Evolutionary conservation across 805 yeast species (phyloP), one percentile per base, ranked within the genome.

Genomic region (Candida nonsorbophila): DNA sequence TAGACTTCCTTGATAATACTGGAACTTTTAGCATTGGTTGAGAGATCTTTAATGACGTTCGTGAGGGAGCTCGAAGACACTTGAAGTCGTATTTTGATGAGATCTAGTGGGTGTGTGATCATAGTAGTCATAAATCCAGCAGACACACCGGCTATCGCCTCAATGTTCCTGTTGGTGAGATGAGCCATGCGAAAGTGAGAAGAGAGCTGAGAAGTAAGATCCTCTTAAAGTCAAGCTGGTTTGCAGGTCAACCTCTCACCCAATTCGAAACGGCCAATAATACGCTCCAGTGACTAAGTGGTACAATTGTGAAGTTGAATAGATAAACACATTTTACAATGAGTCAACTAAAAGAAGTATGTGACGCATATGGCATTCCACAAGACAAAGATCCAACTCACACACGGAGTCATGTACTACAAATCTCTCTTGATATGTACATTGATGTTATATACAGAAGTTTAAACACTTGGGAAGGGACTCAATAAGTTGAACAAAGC

Each of bases 101-200:
- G 64, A 53, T 92, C 98, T 25, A 92, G 56, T 1, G 98, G 98
- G 50, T 92, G 98, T 17, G 90, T 79, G 1, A 81, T 62, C 2
- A 83, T 41, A 1, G 97, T 88, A 5, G 96, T 79, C 8, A 74
- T 53, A 21, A 79, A 69, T 0, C 98, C 98, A 0, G 96, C 94
- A 2, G 76, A 49, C 5, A 88, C 53, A 0, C 97, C 97, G 0
- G 92, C 68, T 1, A 78, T 49, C 0, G 76, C 47, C 46, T 87
- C 92, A 22, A 67, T 57, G 27, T n/a, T n/a, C n/a, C n/a, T n/a
- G n/a, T n/a, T n/a, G n/a, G n/a, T n/a, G n/a, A n/a, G n/a, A n/a
- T n/a, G n/a, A n/a, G n/a, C n/a, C n/a, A n/a, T n/a, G n/a, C n/a
- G n/a, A n/a, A n/a, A n/a, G n/a, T n/a, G n/a, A n/a, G n/a, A n/a